Conservation (phyloP, 805 yeast genomes). For the Ogataea angusta region DNA sequence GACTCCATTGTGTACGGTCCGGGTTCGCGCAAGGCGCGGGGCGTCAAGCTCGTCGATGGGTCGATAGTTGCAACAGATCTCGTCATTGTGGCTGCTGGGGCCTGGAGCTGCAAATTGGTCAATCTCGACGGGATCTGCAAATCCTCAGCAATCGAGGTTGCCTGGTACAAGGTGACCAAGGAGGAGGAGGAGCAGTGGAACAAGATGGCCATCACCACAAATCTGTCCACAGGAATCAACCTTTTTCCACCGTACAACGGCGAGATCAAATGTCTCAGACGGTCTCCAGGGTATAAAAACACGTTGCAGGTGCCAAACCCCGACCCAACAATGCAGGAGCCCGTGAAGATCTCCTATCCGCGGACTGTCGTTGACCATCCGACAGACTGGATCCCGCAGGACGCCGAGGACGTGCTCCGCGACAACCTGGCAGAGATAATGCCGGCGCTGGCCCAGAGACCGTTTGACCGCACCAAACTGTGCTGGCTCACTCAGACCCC, state of each 20-base stretch:
- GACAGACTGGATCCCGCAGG: conserved; percentile 26
- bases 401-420: conserved; percentile 24
- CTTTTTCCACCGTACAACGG: conserved; percentile 29
- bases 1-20: conserved; percentile 9
- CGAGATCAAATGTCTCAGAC: conserved; percentile 24
- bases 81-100: conserved; percentile 28
- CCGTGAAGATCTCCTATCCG: conserved; percentile 22
- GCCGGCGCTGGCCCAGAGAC: conserved; percentile 22
- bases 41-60: conserved; percentile 20
- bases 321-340: conserved; percentile 9
- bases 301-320: conserved; percentile 20
- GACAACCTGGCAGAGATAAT: conserved; percentile 23
- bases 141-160: conserved; percentile 26
- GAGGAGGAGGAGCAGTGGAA: conserved; percentile 25
- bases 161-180: conserved; percentile 23
- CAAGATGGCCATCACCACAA: conserved; percentile 27
- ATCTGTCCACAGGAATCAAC: conserved; percentile 28
- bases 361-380: conserved; percentile 22
- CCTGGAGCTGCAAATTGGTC: conserved; percentile 28
- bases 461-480: conserved; percentile 26
- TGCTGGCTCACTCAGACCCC: conserved; percentile 29
- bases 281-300: conserved; percentile 28
- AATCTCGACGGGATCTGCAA: conserved; percentile 18
- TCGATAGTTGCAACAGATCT: conserved; percentile 9
- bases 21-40: conserved; percentile 15